Base-by-base conservation (phyloP, 306 rosid genomes). In the Lathyrus oleraceus region DNA sequence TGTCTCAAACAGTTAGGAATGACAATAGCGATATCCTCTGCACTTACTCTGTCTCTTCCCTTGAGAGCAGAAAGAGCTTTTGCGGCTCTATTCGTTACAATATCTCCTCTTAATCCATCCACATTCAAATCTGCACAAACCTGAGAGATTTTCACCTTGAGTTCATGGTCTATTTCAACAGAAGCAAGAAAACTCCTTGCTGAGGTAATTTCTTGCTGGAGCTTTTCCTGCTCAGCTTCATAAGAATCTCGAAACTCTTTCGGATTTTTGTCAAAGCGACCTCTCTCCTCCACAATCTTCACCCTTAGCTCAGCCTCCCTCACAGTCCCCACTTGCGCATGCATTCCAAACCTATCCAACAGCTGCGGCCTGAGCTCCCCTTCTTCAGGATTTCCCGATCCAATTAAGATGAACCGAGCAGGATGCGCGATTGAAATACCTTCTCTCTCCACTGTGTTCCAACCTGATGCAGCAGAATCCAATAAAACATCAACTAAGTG, bases 301-400 rank as follows among this genome's bases (percentile, higher is more conserved):
- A 93, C 98, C 77, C 98, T 88, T 67, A 88, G 83, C 80, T 90
- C 98, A 1, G 98, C 96, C 83, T 93, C 98, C 76, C 94, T 87
- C n/a, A 90, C 98, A 51, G 97, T 93, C 25, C 98, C 89, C 59
- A 93, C 98, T 60, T 88, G 97, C 10, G 98, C 98, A 67, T 93
- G 98, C 98, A 93, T 93, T 73, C 98, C 98, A 71, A 94, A 94
- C 61, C 97, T 92, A 49, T 94, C 98, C 15, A 94, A 88, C 16
- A 94, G 80, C 69, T 93, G 98, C n/a, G 98, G 97, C 85, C 98
- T 84, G 44, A 94, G 98, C 72, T 94, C 98, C 35, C 98, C 98
- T 80, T 93, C 98, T 84, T 90, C 98, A 0, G 98, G 98, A 72
- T 93, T 93, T 23, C 98, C 98, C 0, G 97, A 93, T 51, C 97